phyloP scores from a whole-genome alignment of 306 rosid species.

The Cyamopsis tetragonoloba region DNA sequence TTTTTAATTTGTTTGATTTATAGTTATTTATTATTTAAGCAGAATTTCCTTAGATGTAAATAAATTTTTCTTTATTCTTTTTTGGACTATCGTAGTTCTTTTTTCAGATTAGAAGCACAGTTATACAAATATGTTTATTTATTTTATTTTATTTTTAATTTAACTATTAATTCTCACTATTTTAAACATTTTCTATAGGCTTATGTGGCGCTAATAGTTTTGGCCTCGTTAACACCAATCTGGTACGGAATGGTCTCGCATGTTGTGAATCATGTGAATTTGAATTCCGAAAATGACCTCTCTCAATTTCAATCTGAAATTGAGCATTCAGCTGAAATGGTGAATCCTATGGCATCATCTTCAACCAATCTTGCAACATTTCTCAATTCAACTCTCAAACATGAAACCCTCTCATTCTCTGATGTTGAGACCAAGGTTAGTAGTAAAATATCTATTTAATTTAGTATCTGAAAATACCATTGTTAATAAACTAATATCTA shows the following conservation, averaged over 20 bases:
- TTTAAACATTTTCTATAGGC: slow-evolving; percentile 28
- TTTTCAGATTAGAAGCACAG: not conserved
- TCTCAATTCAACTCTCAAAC: slow-evolving; percentile 13
- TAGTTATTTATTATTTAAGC: no score
- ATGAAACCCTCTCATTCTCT: slow-evolving; percentile 23
- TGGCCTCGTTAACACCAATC: slow-evolving; percentile 13
- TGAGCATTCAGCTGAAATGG: slow-evolving; percentile 4
- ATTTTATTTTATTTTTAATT: no score
- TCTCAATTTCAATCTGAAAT: slow-evolving; percentile 28
- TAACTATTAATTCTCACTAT: no score
- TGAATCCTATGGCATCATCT: slow-evolving; percentile 28
- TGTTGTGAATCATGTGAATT: slow-evolving; percentile 7
- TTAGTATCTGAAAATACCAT: no score
- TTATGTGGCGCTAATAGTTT: slow-evolving; percentile 11
- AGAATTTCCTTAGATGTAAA: no score
- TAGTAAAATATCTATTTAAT: no score
- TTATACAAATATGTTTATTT: not conserved
- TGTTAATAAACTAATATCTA: no score
- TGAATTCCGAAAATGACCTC: slow-evolving; percentile 15
- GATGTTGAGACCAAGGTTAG: slow-evolving; percentile 27
- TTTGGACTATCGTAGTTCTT: no score
- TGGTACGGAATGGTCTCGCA: slow-evolving; percentile 28
- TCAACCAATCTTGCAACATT: slow-evolving; percentile 26
- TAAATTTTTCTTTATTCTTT: no score
- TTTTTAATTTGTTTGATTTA: no score